Conservation (phyloP, 345 rosid genomes). For the Eucalyptus brandiana region DNA sequence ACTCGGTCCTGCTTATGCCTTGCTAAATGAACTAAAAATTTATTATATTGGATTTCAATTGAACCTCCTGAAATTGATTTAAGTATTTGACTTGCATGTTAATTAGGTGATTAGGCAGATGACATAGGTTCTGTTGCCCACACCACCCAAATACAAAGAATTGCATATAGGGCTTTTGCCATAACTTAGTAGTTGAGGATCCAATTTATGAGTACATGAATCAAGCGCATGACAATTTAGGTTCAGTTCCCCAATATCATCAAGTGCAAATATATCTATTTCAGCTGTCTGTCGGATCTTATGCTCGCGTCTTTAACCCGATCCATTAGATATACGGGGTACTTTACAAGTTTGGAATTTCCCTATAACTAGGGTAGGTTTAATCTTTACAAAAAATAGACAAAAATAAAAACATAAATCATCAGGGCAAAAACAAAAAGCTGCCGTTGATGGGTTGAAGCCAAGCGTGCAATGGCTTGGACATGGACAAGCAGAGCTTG, state of each 20-base stretch:
- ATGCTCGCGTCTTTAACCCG: neutral
- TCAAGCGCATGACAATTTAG: accelerated
- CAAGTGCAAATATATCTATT: neutral
- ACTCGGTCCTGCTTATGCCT: neutral
- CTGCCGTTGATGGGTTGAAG: neutral
- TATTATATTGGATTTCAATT: neutral
- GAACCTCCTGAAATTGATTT: neutral
- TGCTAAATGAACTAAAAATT: neutral
- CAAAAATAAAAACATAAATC: neutral
- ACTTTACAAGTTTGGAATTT: neutral
- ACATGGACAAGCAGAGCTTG: neutral
- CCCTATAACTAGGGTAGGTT: neutral
- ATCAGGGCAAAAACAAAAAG: neutral
- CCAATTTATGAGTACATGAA: neutral
- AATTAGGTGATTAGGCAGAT: neutral
- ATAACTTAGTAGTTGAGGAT: neutral
- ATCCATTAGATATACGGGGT: neutral
- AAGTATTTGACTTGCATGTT: neutral
- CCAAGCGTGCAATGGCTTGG: neutral
- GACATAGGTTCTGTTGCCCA: neutral
- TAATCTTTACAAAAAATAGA: neutral
- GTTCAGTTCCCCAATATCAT: neutral
- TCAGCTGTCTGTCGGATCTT: neutral
- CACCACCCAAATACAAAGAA: neutral
- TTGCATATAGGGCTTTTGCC: neutral